Base-by-base conservation (phyloP, 768 basidiomycete genomes). In the Mycena alexandri region DNA sequence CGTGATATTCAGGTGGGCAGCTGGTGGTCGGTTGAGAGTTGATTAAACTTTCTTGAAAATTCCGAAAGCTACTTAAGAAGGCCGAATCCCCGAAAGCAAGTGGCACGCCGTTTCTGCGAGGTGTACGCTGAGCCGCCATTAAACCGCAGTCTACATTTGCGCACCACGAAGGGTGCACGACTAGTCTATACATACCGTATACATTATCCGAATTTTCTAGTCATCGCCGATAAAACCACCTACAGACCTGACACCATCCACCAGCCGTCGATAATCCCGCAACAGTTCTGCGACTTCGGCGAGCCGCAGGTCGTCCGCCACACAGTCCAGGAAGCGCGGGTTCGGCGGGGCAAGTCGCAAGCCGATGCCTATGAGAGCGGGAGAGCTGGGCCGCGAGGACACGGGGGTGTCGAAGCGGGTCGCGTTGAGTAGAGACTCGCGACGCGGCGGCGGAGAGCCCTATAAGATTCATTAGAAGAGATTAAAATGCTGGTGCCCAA, bases 281-380 rank as follows among this genome's bases (percentile, higher is more conserved):
- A 99, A 79, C 47, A 99, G 82, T 70, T 91, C 88, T 0, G 84
- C 88, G 1, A 98, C 89, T 71, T 99, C 97, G 0, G 90, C 88
- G 25, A 98, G 79, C 59, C 84, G 86, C 60, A 99, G 77, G 68
- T 99, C 97, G 59, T 90, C 92, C 52, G 88, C 86, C 0, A 86
- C 81, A 69, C 90, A 90, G 54, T 92, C 87, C 61, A 94, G 67
- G 75, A 96, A 95, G 13, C 91, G 86, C 51, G 84, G 80, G 48
- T 87, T 89, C 0, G 92, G 94, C 13, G 89, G 89, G 0, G 86
- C 81, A 2, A 92, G 76, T 16, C 81, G 81, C 29, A 86, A 61
- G 2, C 69, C 38, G 43, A 65, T 19, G 14, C 59, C 61, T 11
- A 51, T 10, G 11, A 80, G 69, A 4, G 82, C 74, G 11, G 82